Evolutionary conservation across 2,329 filamentous ascomycete species (phyloP).

Genomic region (Calonectria ilicicola): DNA sequence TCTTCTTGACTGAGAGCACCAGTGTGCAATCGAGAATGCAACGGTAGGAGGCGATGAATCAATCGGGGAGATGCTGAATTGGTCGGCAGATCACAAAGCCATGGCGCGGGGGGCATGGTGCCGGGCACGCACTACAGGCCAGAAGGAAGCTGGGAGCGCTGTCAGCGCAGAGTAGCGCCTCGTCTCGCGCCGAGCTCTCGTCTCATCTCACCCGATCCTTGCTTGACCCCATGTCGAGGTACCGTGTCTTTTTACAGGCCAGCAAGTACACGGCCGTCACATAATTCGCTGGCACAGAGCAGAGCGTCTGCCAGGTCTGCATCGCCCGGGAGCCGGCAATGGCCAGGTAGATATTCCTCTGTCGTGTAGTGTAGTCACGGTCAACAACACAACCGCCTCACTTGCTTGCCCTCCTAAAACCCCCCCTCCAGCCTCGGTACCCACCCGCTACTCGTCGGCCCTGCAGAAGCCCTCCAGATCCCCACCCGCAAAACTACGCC

Average conservation of each 20-base stretch:
- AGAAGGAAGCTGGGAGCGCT: conserved; percentile 21
- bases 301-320: background rate
- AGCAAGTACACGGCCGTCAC: background rate
- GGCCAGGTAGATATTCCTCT: background rate
- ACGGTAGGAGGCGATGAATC: conserved; percentile 16
- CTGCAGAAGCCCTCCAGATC: conserved; percentile 15
- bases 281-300: background rate
- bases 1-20: background rate
- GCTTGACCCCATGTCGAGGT: background rate
- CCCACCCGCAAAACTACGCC: conserved; percentile 34
- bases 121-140: background rate
- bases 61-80: conserved; percentile 13
- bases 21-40: background rate
- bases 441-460: conserved; percentile 28
- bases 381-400: conserved; percentile 17
- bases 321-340: background rate
- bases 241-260: background rate
- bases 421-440: conserved; percentile 22
- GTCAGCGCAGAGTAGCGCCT: conserved; percentile 40
- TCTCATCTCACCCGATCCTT: conserved; percentile 35
- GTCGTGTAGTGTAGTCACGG: background rate
- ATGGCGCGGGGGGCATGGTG: background rate
- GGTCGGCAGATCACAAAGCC: conserved; percentile 18
- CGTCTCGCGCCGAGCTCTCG: conserved; percentile 22
- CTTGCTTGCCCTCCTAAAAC: background rate